These are phyloP conservation scores for Fraxinus americana DNA, from an alignment of 257 asterid species.

Conservation along the genomic window DNA sequence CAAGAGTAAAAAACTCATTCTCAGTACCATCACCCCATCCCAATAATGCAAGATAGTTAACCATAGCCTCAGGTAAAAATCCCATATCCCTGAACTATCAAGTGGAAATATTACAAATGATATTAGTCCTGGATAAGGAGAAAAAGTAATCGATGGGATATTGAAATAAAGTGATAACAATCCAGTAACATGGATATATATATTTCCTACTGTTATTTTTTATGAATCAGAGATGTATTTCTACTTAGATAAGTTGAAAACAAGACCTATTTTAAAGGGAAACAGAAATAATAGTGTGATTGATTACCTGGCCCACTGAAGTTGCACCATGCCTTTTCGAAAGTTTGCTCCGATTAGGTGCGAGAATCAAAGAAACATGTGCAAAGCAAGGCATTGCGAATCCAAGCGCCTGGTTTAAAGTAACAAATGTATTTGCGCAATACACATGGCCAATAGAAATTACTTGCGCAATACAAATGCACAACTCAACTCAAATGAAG, in stretches of 20 bases:
- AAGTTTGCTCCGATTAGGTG: slow-evolving; percentile 95
- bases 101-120: slow-evolving; percentile 24
- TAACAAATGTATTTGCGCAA: no score
- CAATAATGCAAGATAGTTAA: slow-evolving; percentile 87
- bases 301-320: slow-evolving; percentile 91
- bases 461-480: no score
- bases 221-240: not conserved
- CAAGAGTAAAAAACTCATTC: slow-evolving; percentile 87
- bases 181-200: no score
- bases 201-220: no score
- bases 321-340: slow-evolving; percentile 98
- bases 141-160: no score
- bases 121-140: slow-evolving; percentile 1
- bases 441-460: no score
- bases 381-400: slow-evolving; percentile 90
- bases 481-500: no score
- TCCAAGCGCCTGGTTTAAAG: slow-evolving; percentile 66
- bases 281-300: slow-evolving; percentile 9
- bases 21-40: slow-evolving; percentile 99
- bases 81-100: slow-evolving; percentile 95
- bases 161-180: no score
- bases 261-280: slow-evolving; percentile 24
- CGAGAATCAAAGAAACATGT: slow-evolving; percentile 91
- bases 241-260: not conserved
- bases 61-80: slow-evolving; percentile 80